Percentiles rank a stretch among this genome's conserved stretches.
phyloP scores from a whole-genome alignment of 2,329 filamentous ascomycete species.

The Xylaria sp. region DNA sequence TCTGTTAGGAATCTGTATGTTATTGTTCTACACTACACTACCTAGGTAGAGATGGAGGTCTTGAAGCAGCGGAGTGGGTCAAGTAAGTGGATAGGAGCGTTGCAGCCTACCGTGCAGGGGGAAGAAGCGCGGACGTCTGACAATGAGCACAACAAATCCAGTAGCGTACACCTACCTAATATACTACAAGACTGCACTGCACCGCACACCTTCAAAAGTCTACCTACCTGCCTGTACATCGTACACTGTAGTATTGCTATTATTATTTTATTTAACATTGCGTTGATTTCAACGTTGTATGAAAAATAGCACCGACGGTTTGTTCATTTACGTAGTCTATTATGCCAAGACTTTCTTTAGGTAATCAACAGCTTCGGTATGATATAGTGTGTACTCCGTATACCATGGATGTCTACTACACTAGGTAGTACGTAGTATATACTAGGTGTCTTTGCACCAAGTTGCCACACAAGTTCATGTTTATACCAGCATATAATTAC shows the following conservation, averaged over 20 bases:
- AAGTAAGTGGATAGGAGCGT: slow-evolving; percentile 16
- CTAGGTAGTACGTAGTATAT: too few species aligned
- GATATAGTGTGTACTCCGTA: background rate
- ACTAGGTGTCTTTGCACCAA: background rate
- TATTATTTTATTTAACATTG: background rate
- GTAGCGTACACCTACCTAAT: background rate
- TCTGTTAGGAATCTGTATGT: background rate
- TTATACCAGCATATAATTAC: background rate
- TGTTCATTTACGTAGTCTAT: background rate
- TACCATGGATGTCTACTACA: background rate
- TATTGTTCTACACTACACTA: too few species aligned
- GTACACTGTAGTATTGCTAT: background rate
- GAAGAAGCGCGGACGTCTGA: slow-evolving; percentile 13
- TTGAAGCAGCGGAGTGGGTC: slow-evolving; percentile 17
- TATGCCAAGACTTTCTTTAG: background rate
- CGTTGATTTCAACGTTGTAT: background rate
- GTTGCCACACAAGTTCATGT: background rate
- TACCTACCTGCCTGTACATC: too few species aligned
- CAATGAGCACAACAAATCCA: slow-evolving; percentile 21
- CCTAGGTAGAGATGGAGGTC: slow-evolving; percentile 13
- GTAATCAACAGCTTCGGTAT: background rate
- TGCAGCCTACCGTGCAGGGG: slow-evolving; percentile 7
- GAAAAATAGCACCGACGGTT: background rate
- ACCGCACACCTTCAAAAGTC: background rate
- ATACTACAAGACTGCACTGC: background rate